Conservation (phyloP, 768 basidiomycete species). For the Symmetrospora coprosmae region DNA sequence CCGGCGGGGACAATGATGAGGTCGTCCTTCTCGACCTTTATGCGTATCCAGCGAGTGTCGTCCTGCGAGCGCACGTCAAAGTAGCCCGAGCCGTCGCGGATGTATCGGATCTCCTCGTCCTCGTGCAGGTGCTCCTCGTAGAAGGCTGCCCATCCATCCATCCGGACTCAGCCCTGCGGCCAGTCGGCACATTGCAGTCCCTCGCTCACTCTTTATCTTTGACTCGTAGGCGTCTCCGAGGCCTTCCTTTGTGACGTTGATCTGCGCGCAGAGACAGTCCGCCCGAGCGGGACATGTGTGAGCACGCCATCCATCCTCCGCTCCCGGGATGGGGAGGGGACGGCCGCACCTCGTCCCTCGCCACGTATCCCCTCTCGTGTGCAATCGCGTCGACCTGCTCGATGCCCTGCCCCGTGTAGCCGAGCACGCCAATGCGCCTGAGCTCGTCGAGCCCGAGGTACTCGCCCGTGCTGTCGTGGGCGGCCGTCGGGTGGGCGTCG, state of each 20-base stretch:
- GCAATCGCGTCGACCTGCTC: conserved; percentile 43
- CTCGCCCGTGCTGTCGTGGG: conserved; percentile 8
- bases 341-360: conserved; percentile 2
- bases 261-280: conserved; percentile 35
- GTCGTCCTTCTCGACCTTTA: conserved; percentile 54
- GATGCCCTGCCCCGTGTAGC: conserved; percentile 55
- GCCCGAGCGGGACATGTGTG: neutral
- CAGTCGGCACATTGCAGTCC: conserved; percentile 48
- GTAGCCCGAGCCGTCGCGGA: conserved; percentile 72
- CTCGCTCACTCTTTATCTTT: conserved; percentile 69
- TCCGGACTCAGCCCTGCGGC: neutral
- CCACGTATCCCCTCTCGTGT: neutral
- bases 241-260: conserved; percentile 61
- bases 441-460: conserved; percentile 44
- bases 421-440: conserved; percentile 48
- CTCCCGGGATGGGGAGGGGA: neutral
- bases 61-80: conserved; percentile 73
- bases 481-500: conserved; percentile 13
- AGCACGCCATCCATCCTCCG: too few species aligned
- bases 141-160: conserved; percentile 2
- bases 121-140: conserved; percentile 61
- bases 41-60: conserved; percentile 5
- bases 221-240: conserved; percentile 71
- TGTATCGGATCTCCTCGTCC: conserved; percentile 87
- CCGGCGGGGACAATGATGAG: conserved; percentile 75